Evolutionary conservation across 352 stramenopile genomes (phyloP).

Genomic region (Peronosclerospora sorghi): DNA sequence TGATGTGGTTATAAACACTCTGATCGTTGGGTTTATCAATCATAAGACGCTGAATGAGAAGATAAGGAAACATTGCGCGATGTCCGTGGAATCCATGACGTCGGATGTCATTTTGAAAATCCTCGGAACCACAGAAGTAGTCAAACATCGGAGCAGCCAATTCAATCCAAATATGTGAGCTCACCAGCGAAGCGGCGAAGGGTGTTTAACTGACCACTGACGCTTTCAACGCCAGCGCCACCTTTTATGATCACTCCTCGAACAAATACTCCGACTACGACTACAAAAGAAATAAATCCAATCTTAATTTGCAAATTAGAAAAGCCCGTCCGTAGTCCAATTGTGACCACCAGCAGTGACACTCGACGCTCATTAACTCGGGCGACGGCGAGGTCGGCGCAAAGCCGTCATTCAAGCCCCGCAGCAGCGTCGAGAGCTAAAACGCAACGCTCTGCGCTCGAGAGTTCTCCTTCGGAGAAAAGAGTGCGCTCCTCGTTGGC

Average conservation of each 20-base stretch:
- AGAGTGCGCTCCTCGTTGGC: conserved; percentile 9
- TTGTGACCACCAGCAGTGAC: too few relatives aligned
- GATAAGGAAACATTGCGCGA: conserved; percentile 33
- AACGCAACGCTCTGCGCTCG: not conserved
- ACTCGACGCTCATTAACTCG: conserved; percentile 12
- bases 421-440: conserved; percentile 14
- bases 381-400: conserved; percentile 19
- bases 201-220: conserved; percentile 18
- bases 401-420: conserved; percentile 11
- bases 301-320: conserved; percentile 13
- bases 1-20: too few relatives aligned
- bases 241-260: too few relatives aligned
- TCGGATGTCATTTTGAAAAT: conserved; percentile 53
- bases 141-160: conserved; percentile 5
- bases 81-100: conserved; percentile 60
- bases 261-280: too few relatives aligned
- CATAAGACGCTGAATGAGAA: conserved; percentile 4
- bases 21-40: too few relatives aligned
- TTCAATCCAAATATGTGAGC: conserved; percentile 11
- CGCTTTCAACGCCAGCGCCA: too few relatives aligned
- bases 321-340: conserved; percentile 7
- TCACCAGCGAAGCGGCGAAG: conserved; percentile 22
- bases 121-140: conserved; percentile 24
- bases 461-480: conserved; percentile 3
- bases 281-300: conserved; percentile 15